Conservation (phyloP, 352 stramenopile genomes). For the Pythium biforme region DNA sequence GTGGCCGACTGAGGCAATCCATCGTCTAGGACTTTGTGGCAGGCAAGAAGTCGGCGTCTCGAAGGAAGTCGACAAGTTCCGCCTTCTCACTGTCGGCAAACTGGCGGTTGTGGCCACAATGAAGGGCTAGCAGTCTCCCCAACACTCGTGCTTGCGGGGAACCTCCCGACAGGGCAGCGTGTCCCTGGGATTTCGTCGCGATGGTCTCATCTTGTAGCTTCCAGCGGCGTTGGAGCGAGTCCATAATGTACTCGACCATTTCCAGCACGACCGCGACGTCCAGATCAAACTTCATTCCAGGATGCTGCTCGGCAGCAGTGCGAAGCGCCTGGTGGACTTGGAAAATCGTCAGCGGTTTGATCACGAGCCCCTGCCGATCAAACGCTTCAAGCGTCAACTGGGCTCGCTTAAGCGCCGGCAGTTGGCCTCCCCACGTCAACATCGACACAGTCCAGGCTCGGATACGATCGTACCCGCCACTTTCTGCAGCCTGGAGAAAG, state of each 20-base stretch:
- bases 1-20: neutral
- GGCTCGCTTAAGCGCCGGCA: slow-evolving; percentile 35
- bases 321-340: slow-evolving; percentile 56
- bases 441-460: slow-evolving; percentile 77
- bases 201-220: slow-evolving; percentile 33
- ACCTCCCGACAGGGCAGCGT: neutral
- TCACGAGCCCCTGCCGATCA: slow-evolving; percentile 64
- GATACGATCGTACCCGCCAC: slow-evolving; percentile 74
- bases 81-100: slow-evolving; percentile 75
- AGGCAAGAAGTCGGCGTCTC: slow-evolving; percentile 17
- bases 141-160: neutral
- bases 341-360: slow-evolving; percentile 56
- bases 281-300: slow-evolving; percentile 64
- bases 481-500: slow-evolving; percentile 75
- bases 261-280: slow-evolving; percentile 68
- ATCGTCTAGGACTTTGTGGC: neutral
- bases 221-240: slow-evolving; percentile 61
- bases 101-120: slow-evolving; percentile 87
- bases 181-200: neutral
- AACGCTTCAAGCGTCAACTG: slow-evolving; percentile 54
- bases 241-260: slow-evolving; percentile 81
- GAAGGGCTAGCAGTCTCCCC: slow-evolving; percentile 63
- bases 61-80: slow-evolving; percentile 58
- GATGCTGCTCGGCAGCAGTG: slow-evolving; percentile 55
- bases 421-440: slow-evolving; percentile 63